Evolutionary conservation across 2,329 filamentous ascomycete genomes (phyloP).

Genomic region (Neoarthrinium moseri): DNA sequence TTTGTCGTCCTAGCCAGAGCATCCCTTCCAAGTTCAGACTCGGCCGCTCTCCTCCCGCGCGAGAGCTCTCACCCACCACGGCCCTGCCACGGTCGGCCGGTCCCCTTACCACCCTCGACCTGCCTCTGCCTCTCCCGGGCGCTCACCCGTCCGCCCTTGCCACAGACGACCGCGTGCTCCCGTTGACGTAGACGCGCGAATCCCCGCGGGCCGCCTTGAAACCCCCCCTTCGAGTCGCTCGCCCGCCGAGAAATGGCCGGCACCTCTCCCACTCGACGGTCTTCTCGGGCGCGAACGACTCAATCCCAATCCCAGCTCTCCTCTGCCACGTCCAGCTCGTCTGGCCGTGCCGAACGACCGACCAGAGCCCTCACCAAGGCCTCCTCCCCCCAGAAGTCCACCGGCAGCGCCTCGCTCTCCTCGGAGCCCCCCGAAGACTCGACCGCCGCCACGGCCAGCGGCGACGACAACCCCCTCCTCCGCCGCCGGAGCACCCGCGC

Average conservation of each 20-base stretch:
- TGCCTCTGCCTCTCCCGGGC: too few species aligned
- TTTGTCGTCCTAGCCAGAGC: not conserved
- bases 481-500: slow-evolving; percentile 79
- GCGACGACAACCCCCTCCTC: slow-evolving; percentile 62
- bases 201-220: not conserved
- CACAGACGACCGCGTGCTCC: not conserved
- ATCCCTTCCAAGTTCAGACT: not conserved
- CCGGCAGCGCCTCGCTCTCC: slow-evolving; percentile 69
- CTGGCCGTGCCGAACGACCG: slow-evolving; percentile 71
- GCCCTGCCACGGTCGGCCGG: too few species aligned
- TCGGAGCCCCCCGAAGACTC: slow-evolving; percentile 67
- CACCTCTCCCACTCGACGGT: slow-evolving; percentile 73
- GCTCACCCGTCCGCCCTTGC: not conserved
- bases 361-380: slow-evolving; percentile 72
- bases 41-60: slow-evolving; percentile 1
- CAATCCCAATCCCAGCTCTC: slow-evolving; percentile 76
- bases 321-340: slow-evolving; percentile 75
- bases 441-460: slow-evolving; percentile 39
- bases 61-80: slow-evolving; percentile 1
- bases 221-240: slow-evolving; percentile 14
- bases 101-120: slow-evolving; percentile 11
- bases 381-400: slow-evolving; percentile 72
- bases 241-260: slow-evolving; percentile 36
- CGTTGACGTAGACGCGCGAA: not conserved
- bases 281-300: slow-evolving; percentile 81